Base-by-base conservation (phyloP, 352 stramenopile species). In the Globisporangium iwayamae region DNA sequence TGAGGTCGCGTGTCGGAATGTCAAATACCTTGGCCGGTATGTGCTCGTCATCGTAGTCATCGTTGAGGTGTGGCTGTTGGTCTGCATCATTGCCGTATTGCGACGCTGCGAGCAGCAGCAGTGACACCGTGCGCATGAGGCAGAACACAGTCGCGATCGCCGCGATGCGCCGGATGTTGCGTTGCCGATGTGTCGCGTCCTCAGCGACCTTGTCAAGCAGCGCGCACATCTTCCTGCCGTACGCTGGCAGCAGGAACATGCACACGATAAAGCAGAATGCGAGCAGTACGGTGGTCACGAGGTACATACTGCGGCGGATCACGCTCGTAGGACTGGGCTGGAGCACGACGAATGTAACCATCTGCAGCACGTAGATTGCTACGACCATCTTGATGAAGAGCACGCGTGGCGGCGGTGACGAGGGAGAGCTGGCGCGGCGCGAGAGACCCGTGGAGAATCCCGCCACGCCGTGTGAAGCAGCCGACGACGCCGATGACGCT, bases 91-190 rank as follows among this genome's bases (percentile, higher is more conserved):
- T 34, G 63, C 60, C 11, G 63, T 76, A 83, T 58, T 84, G 70
- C 28, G 79, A 79, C 14, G 69, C 72, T 0, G 75, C 77, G 1
- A 87, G 68, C 41, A 89, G 50, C 68, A 87, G 20, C 39, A 81
- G 54, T 39, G 77, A 80, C 30, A 75, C 30, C 18, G 71, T 76
- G 34, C 78, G 77, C 69, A 89, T 79, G 32, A 85, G 55, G 62
- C 74, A 89, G 56, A 89, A 87, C 1, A 78, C 62, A 5, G 79
- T 74, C 25, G 77, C 74, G 60, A 85, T 87, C 20, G 72, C 72
- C 2, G 79, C 74, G 67, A 89, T 84, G 54, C 79, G 79, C 10
- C 76, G 75, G 54, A 89, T 83, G 51, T 87, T 89, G 18, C 77
- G 66, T 61, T 89, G 77, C 14, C 79, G 74, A 18, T 79, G 70